Evolutionary conservation across 2,329 filamentous ascomycete species (phyloP), one percentile per base, ranked within the genome.

Genomic region (Colletotrichum spaethianum): DNA sequence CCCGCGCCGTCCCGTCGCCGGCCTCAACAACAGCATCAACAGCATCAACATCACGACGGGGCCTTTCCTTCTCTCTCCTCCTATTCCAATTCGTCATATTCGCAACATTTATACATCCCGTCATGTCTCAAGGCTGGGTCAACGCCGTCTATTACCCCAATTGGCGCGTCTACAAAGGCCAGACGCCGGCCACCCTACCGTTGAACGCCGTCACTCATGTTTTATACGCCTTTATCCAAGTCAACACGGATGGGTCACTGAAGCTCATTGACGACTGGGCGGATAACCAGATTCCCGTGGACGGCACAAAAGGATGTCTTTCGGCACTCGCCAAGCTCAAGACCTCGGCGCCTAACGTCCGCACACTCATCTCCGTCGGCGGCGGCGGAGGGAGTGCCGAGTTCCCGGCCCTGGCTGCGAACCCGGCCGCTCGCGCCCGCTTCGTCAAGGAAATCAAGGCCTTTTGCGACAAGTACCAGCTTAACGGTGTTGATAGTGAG

Each of bases 401-500:
- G 69, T 93, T 93, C 75, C 85, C 90, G 1, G 81, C 78, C 16
- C 84, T 92, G 28, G 89, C 91, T 20, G 82, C 83, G 20, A 86
- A 83, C 75, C 80, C 83, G 16, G 75, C 78, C 4, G 80, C 85
- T 3, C 83, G 90, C 48, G 82, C 86, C 53, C 86, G 81, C 1
- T 92, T 93, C 78, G 89, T 88, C 4, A 80, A 80, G n/a, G 85
- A 86, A 5, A 86, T 88, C 28, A 82, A 85, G 62, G 81, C 81
- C 16, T 84, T 93, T 71, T 88, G 91, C 31, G 86, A 91, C 71
- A 79, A 84, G 61, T 89, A 89, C 77, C 82, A 83, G 1, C 83
- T 93, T 14, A 90, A 93, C 76, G 91, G 91, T 1, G 86, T 93
- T 38, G 91, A 93, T 74, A 87, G 90, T 92, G 80, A 67, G 78